Evolutionary conservation across 352 stramenopile species (phyloP), one percentile per base, ranked within the genome.

Genomic region (Phytophthora brassicae): DNA sequence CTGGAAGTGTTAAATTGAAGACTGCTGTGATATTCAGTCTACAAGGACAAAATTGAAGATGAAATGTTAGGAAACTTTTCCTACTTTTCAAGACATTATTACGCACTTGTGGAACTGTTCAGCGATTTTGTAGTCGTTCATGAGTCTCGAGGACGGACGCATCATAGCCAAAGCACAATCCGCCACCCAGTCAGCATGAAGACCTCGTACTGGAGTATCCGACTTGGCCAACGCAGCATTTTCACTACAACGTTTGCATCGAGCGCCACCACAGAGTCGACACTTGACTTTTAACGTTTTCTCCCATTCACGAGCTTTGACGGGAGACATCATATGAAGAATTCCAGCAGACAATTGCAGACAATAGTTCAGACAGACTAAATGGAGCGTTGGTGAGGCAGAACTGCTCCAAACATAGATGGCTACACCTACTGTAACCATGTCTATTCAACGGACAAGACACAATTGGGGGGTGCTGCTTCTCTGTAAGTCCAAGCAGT

Each of bases 1-100:
- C 89, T 7, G 90, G 87, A 23, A 96, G 74, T 8, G 90, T 97
- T n/a, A 97, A 67, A 53, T 97, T 97, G 60, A 97, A 94, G 12
- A 96, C 85, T 1, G 86, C 88, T 11, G 83, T 89, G 51, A 97
- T 91, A 20, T 77, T 79, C 24, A 92, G 56, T 53, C 86, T 94
- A 50, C 12, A 55, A 42, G 17, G 38, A 44, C 36, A 43, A 41
- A 16, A 6, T 41, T 41, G 35, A 5, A 16, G 35, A 8, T n/a
- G 14, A 48, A 19, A 35, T 6, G 29, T 66, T 16, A 55, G 51
- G 26, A 31, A 31, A 31, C 26, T 31, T 4, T 31, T 31, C 26
- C 4, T 42, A 35, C 43, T 44, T 44, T n/a, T 22, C 38, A 44
- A 16, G 38, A 44, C 13, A 23, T 11, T 24, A n/a, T 22, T 22